phyloP scores from a whole-genome alignment of 257 asterid genomes.

The Gardenia jasminoides region DNA sequence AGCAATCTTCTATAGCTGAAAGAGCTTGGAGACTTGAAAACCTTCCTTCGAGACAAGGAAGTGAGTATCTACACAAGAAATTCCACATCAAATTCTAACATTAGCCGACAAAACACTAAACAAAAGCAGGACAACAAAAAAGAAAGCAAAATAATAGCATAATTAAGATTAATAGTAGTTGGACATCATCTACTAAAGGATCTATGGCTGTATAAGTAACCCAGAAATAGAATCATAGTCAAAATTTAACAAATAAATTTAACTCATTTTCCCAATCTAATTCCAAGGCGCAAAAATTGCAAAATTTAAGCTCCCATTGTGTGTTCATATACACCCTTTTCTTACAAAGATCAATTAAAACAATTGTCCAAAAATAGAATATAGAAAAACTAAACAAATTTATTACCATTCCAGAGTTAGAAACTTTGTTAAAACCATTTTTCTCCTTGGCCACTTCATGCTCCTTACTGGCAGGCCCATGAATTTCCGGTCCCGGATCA shows the following conservation, averaged over 20 bases:
- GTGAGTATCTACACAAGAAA: slow-evolving; percentile 36
- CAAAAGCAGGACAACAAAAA: too few species aligned
- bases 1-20: slow-evolving; percentile 76
- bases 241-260: not conserved
- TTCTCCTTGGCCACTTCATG: not conserved
- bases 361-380: not conserved
- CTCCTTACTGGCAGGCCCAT: not conserved
- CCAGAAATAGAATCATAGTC: not conserved
- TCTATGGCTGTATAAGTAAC: not conserved
- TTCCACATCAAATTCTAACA: not conserved
- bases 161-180: not conserved
- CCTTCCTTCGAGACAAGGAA: slow-evolving; percentile 34
- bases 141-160: not conserved
- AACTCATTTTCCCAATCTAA: not conserved
- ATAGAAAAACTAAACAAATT: not conserved
- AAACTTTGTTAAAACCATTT: not conserved
- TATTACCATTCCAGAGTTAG: slow-evolving; percentile 16
- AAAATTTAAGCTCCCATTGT: not conserved
- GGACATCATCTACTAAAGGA: not conserved
- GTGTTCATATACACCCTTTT: not conserved
- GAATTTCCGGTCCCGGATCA: not conserved
- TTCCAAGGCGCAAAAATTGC: not conserved
- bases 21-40: slow-evolving; percentile 55
- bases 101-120: not conserved
- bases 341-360: not conserved